Evolutionary conservation across 768 basidiomycete genomes (phyloP).

Genomic region (Fibroporia radiculosa): DNA sequence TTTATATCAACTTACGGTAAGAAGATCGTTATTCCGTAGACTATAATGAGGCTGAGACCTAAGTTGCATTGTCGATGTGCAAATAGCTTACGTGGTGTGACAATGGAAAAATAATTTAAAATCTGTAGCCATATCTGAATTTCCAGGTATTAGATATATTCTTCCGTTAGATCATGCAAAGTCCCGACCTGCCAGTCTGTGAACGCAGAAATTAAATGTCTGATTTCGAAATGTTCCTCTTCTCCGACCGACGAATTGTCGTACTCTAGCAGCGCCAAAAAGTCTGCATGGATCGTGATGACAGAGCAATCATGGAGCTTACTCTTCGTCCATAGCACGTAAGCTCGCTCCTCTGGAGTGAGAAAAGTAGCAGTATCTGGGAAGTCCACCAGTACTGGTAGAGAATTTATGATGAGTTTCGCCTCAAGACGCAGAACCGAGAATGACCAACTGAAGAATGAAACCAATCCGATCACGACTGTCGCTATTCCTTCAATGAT

Average conservation of each 20-base stretch:
- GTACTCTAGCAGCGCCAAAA: conserved; percentile 33
- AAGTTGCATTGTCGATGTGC: neutral
- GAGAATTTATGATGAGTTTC: conserved; percentile 4
- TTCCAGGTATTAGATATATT: neutral
- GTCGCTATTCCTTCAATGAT: conserved; percentile 62
- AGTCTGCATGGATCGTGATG: neutral
- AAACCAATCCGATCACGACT: conserved; percentile 44
- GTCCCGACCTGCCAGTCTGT: conserved; percentile 60
- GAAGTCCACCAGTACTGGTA: conserved; percentile 52
- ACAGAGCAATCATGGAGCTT: conserved; percentile 6
- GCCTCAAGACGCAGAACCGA: conserved; percentile 28
- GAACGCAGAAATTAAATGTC: conserved; percentile 47
- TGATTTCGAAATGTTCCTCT: conserved; percentile 49
- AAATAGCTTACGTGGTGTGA: conserved; percentile 45
- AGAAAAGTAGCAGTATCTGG: conserved; percentile 52
- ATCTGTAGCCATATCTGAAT: conserved; percentile 36
- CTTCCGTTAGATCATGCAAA: too few relatives aligned
- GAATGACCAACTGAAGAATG: conserved; percentile 37
- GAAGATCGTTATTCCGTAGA: conserved; percentile 66
- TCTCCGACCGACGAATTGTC: conserved; percentile 50
- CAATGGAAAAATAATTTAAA: conserved; percentile 48
- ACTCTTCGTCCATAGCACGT: conserved; percentile 50
- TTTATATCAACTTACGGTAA: conserved; percentile 42
- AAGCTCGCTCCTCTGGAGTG: conserved; percentile 51
- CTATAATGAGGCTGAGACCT: too few relatives aligned